These are phyloP conservation scores for Fremontodendron californicum DNA, from an alignment of 345 rosid species.

Conservation along the genomic window DNA sequence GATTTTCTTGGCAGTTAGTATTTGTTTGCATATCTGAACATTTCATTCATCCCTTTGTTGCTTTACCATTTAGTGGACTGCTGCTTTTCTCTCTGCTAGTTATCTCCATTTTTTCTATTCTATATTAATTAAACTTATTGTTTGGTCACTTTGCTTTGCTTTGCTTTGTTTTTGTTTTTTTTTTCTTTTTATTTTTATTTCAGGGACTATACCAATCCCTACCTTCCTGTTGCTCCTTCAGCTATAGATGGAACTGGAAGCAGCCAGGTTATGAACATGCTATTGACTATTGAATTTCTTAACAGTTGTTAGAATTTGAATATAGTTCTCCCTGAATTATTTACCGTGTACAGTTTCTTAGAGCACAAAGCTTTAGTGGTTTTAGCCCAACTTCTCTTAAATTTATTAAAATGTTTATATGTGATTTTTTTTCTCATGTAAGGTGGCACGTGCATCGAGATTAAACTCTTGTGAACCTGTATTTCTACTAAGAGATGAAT, in stretches of 20 bases:
- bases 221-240: conserved; percentile 95
- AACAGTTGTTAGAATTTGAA: background rate
- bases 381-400: background rate
- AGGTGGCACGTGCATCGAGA: background rate
- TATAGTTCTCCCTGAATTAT: background rate
- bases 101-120: background rate
- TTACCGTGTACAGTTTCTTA: background rate
- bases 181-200: conserved; percentile 22
- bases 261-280: conserved; percentile 50
- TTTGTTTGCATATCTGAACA: background rate
- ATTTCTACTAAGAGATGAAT: background rate
- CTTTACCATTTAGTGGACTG: background rate
- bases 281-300: background rate
- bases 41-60: background rate
- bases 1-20: background rate
- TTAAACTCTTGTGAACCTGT: background rate
- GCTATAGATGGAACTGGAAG: conserved; percentile 88
- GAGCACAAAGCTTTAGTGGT: background rate
- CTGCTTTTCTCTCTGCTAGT: conserved; percentile 2
- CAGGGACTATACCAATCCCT: conserved; percentile 97
- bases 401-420: background rate
- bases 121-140: background rate
- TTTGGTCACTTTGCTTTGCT: background rate
- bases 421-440: background rate
- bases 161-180: too few relatives aligned